Evolutionary conservation across 768 basidiomycete species (phyloP), one percentile per base, ranked within the genome.

Genomic region (Collybiopsis confluens): DNA sequence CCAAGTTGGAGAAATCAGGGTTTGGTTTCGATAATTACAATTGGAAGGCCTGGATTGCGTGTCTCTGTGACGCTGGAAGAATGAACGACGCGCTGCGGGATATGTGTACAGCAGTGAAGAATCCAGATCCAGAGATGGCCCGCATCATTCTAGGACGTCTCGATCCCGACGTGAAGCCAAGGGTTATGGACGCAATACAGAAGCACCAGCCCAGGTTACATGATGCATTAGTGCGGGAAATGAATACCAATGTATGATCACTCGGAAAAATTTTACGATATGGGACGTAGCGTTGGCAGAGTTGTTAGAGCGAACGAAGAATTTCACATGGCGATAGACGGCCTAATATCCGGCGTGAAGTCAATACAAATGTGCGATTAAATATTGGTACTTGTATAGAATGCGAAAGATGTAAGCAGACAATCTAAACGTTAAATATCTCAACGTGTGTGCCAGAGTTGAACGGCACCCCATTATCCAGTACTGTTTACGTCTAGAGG

Each of bases 1-100:
- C 64, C 27, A 81, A 78, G 62, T 72, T 87, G 45, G 66, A 67
- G 26, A 73, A 67, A 48, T 73, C 73, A 43, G 74, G 72, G 21
- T 89, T 78, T 64, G 62, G 57, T 35, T 71, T 88, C 51, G 85
- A 86, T 62, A 61, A 73, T 56, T 79, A 81, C 48, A 87, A 89
- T 62, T 93, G 92, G 90, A 83, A 89, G 54, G 77, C 83, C 0
- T 91, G 85, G 75, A 65, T 97, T 18, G 93, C 97, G 68, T 91
- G 88, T 63, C 76, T 96, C n/a, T 91, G 90, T 61, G 79, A 92
- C 21, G 64, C 82, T 44, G 79, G 82, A 8, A 73, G 74, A 60
- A 59, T 91, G 28, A 78, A 83, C 20, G 86, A 89, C 21, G 94
- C 91, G 1, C 64, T 83, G 40, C 77, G 78, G 62, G 72, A 81